Conservation (phyloP, 2,329 filamentous ascomycete species). For the Corynespora cassiicola region DNA sequence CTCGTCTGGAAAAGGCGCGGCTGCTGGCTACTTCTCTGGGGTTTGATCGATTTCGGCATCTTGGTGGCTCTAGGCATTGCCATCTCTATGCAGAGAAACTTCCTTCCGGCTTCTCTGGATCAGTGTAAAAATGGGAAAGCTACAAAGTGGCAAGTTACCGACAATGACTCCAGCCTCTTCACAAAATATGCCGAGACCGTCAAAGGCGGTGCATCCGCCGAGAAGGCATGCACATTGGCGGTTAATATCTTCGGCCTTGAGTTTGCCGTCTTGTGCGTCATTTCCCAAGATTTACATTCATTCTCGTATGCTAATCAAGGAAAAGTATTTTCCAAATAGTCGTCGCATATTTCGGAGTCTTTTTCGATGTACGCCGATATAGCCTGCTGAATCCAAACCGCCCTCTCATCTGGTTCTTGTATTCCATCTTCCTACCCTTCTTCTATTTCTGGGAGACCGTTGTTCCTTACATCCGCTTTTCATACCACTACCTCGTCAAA, state of each 20-base stretch:
- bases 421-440: constrained; percentile 4
- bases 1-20: constrained; percentile 10
- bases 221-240: no score
- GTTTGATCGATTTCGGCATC: constrained; percentile 19
- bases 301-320: constrained; percentile 10
- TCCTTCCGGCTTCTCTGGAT: constrained; percentile 12
- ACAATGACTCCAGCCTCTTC: constrained; percentile 19
- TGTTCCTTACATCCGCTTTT: constrained; percentile 13
- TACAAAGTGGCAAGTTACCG: constrained; percentile 14
- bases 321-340: constrained; percentile 17
- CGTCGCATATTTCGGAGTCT: constrained; percentile 22
- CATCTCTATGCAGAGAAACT: constrained; percentile 14
- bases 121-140: constrained; percentile 10
- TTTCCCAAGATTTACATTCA: constrained; percentile 1
- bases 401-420: constrained; percentile 14
- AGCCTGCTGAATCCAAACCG: constrained; percentile 25
- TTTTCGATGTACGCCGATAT: constrained; percentile 21
- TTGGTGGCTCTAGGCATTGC: constrained; percentile 9
- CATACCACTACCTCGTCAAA: constrained; percentile 12
- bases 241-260: no score
- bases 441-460: constrained; percentile 7
- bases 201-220: background rate
- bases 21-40: constrained; percentile 11
- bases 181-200: constrained; percentile 2
- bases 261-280: no score